Evolutionary conservation across 257 asterid species (phyloP).

Genomic region (Jasminum sambac): DNA sequence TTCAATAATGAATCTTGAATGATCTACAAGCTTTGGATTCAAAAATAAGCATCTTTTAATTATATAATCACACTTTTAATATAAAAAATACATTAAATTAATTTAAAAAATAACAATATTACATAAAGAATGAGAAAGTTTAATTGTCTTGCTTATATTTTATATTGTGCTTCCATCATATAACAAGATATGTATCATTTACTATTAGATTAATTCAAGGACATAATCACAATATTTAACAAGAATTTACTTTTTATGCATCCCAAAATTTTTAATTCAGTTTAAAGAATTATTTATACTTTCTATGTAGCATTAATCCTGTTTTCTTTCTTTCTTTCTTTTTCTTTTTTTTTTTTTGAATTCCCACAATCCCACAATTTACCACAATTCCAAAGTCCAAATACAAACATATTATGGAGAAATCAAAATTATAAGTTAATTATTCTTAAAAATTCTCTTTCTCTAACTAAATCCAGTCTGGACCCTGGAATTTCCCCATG

Average conservation of each 20-base stretch:
- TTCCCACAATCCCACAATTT: no score
- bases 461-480: conserved; percentile 26
- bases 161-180: no score
- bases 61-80: conserved; percentile 11
- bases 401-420: conserved; percentile 7
- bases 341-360: no score
- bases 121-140: background rate
- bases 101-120: background rate
- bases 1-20: conserved; percentile 22
- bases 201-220: no score
- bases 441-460: background rate
- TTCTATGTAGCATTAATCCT: no score
- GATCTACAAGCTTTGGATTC: conserved; percentile 27
- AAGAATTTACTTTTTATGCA: no score
- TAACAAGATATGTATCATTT: no score
- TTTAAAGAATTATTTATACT: no score
- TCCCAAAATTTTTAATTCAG: no score
- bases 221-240: no score
- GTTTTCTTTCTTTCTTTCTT: no score
- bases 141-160: background rate
- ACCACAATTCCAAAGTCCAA: conserved; percentile 19
- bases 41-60: conserved; percentile 32
- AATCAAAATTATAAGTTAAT: conserved; percentile 1
- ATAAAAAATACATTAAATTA: no score
- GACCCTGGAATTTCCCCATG: conserved; percentile 23